Conservation (phyloP, 192 early-diverging fungal species). For the Chytriomyces hyalinus region DNA sequence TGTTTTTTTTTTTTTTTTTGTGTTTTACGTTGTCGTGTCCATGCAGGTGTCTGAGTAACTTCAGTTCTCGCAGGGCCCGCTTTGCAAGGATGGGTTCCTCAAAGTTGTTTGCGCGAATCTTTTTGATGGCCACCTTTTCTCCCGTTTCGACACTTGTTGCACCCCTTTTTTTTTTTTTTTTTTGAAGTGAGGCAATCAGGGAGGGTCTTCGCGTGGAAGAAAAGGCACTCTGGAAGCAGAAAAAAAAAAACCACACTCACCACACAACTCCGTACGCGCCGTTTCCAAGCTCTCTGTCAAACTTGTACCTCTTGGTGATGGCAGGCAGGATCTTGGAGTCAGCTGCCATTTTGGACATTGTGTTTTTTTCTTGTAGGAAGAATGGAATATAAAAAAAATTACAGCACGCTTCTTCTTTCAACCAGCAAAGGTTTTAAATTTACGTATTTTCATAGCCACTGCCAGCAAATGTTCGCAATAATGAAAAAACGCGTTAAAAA, state of each 20-base stretch:
- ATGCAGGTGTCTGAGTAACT: conserved; percentile 88
- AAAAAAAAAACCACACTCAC: conserved; percentile 16
- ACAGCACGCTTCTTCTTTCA: no score
- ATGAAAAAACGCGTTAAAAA: no score
- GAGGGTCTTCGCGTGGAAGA: background rate
- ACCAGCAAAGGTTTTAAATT: no score
- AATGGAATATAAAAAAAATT: no score
- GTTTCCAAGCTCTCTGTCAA: conserved; percentile 41
- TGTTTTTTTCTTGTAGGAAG: no score
- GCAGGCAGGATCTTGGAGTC: conserved; percentile 32
- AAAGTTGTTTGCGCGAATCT: conserved; percentile 77
- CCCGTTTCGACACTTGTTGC: conserved; percentile 82
- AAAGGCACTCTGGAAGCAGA: background rate
- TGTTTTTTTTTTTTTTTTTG: background rate
- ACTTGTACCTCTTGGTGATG: conserved; percentile 45
- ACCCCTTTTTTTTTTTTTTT: conserved; percentile 62
- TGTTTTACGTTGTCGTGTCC: conserved; percentile 84
- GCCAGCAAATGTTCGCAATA: no score
- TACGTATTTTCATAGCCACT: no score
- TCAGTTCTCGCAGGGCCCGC: conserved; percentile 89
- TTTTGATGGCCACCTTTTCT: conserved; percentile 92
- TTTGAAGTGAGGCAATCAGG: conserved; percentile 5
- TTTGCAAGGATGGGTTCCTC: conserved; percentile 87
- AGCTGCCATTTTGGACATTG: conserved; percentile 17
- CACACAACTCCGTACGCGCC: conserved; percentile 46